Evolutionary conservation across 139 green algal genomes (phyloP).

Genomic region (Diplosphaera chodatii): DNA sequence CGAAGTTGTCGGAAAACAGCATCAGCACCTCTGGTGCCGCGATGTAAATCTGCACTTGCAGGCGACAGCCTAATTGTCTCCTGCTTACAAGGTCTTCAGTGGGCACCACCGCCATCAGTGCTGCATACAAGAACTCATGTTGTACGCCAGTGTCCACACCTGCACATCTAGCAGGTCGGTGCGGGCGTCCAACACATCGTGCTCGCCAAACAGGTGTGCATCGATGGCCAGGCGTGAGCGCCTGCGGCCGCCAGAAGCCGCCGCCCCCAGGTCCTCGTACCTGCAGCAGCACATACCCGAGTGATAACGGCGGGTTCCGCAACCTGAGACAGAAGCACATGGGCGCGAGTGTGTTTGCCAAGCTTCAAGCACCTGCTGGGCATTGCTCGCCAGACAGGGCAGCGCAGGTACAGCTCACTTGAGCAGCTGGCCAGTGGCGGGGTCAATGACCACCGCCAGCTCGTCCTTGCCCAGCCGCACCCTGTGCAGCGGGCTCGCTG

Average conservation of each 20-base stretch:
- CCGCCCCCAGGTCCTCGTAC: conserved; percentile 1
- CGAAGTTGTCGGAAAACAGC: conserved; percentile 98
- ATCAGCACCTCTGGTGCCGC: conserved; percentile 90
- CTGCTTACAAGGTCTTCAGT: too few relatives aligned
- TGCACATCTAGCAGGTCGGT: conserved; percentile 68
- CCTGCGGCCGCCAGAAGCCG: not conserved
- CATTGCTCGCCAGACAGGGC: too few relatives aligned
- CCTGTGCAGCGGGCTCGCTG: conserved; percentile 29
- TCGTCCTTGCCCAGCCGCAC: conserved; percentile 50
- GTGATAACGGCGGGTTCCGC: too few relatives aligned
- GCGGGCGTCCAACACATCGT: conserved; percentile 51
- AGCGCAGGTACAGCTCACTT: conserved; percentile 14
- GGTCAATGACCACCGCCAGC: conserved; percentile 53
- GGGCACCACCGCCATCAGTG: too few relatives aligned
- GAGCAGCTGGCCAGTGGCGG: conserved; percentile 44
- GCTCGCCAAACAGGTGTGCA: conserved; percentile 55
- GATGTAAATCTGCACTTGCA: conserved; percentile 66
- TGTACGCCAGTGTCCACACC: too few relatives aligned
- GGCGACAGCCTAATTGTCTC: too few relatives aligned
- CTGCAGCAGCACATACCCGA: not conserved
- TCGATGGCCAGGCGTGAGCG: conserved; percentile 37
- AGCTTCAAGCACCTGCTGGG: too few relatives aligned
- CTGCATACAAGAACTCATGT: too few relatives aligned
- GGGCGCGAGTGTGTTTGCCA: too few relatives aligned
- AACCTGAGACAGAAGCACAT: too few relatives aligned